Evolutionary conservation across 345 rosid genomes (phyloP).

Genomic region (Brassica nigra): DNA sequence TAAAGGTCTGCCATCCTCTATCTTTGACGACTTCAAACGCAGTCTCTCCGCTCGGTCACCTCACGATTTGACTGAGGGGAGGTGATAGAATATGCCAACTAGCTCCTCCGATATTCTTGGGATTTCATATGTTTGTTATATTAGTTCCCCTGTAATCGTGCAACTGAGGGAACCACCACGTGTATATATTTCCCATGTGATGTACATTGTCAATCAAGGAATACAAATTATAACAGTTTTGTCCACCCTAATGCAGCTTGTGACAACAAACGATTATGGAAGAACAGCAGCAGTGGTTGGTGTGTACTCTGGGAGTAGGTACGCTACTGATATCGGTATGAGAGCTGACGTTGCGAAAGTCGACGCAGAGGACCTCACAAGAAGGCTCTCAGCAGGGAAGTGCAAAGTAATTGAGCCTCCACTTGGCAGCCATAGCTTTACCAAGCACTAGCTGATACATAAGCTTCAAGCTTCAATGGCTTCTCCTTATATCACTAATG

Average conservation of each 20-base stretch:
- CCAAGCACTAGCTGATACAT: background rate
- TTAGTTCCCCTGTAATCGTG: no score
- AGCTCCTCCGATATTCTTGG: no score
- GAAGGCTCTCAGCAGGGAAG: slow-evolving; percentile 59
- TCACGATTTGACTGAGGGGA: no score
- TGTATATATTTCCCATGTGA: no score
- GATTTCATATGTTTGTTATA: no score
- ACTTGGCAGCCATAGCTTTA: slow-evolving; percentile 24
- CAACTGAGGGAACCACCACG: no score
- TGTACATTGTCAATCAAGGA: no score
- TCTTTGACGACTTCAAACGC: no score
- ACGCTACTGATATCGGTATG: slow-evolving; percentile 82
- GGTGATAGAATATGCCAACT: no score
- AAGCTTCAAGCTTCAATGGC: slow-evolving; percentile 9
- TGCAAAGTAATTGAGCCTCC: slow-evolving; percentile 60
- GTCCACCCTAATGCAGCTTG: slow-evolving; percentile 67
- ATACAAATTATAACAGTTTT: no score
- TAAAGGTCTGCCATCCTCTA: no score
- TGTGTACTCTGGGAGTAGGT: slow-evolving; percentile 75
- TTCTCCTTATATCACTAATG: background rate
- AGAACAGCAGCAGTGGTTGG: slow-evolving; percentile 81
- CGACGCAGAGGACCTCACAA: slow-evolving; percentile 68
- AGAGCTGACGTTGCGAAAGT: slow-evolving; percentile 77
- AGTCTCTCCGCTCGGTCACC: no score
- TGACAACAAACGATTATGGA: slow-evolving; percentile 73